phyloP scores from a whole-genome alignment of 768 basidiomycete genomes.

The Naganishia vishniacii region DNA sequence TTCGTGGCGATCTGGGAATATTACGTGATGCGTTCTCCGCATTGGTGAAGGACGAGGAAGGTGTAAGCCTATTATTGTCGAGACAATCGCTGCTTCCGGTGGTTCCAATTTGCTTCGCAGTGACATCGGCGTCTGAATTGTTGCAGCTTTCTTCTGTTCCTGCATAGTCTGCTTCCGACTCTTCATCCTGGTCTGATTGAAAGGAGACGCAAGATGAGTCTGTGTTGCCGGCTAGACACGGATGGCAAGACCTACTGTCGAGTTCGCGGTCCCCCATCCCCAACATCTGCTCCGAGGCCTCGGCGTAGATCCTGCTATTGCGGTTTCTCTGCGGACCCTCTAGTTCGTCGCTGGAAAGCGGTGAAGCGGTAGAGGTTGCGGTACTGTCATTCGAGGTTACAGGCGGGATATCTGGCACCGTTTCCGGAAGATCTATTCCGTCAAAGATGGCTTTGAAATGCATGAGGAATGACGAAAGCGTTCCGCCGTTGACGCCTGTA shows the following conservation, averaged over 20 bases:
- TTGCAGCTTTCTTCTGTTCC: background rate
- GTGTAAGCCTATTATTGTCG: background rate
- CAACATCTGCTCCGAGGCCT: conserved; percentile 74
- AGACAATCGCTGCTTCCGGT: background rate
- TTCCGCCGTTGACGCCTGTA: conserved; percentile 80
- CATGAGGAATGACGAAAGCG: conserved; percentile 87
- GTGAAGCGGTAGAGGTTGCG: conserved; percentile 41
- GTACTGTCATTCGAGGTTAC: conserved; percentile 22
- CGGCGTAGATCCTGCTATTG: conserved; percentile 77
- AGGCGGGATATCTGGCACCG: background rate
- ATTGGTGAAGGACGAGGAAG: conserved; percentile 1
- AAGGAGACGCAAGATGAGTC: background rate
- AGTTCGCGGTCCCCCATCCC: conserved; percentile 68
- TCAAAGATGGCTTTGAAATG: conserved; percentile 93
- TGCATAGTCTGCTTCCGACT: conserved; percentile 8
- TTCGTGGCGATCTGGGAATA: conserved; percentile 16
- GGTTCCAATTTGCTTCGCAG: background rate
- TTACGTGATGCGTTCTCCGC: background rate
- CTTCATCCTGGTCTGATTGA: conserved; percentile 7
- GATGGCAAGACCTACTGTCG: conserved; percentile 54
- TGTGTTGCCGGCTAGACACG: too few relatives aligned
- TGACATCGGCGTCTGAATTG: background rate
- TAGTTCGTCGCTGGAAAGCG: background rate
- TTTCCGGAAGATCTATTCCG: conserved; percentile 53
- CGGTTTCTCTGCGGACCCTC: conserved; percentile 51